Base-by-base conservation (phyloP, 805 yeast species). In the Suhomyces prunicola region DNA sequence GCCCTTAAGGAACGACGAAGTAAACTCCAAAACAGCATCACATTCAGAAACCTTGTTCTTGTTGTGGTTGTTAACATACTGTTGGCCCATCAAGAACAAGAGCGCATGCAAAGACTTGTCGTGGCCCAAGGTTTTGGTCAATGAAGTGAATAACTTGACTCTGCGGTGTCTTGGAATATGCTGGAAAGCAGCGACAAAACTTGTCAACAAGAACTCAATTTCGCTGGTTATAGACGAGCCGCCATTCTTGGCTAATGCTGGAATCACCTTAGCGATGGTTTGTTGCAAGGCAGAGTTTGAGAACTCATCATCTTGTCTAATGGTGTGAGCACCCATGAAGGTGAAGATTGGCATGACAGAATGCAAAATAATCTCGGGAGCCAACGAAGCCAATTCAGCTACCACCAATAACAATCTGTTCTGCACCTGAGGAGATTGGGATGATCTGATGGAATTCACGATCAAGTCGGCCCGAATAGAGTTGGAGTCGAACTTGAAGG, bases 331-430 rank as follows among this genome's bases (percentile, higher is more conserved):
- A 54, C 99, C 99, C 98, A 94, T 94, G 63, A 94, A 94, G 1
- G 99, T 94, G 76, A 94, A 94, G 49, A 94, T 93, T n/a, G 99
- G 99, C 99, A 94, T 94, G 7, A 94, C 97, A 2, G 97, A 88
- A 71, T 94, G 98, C 50, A 94, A 75, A 27, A 94, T 91, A 29
- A 88, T 83, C 64, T 93, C 97, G 7, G 98, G 97, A 10, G 93
- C 88, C 52, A 94, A 72, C 0, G 90, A 77, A 0, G 98, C 98
- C 59, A 94, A 74, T 47, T 90, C 87, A 2, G 97, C 88, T 59
- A 94, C 85, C 26, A 94, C 93, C 54, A 93, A 74, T 54, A 94
- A 74, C 48, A 93, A 72, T 59, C 91, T 82, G 72, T 94, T 94
- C 72, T 94, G 99, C 26, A 92, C 96, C 69, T 93, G 98, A 2